Evolutionary conservation across 495 filamentous ascomycete genomes (phyloP).

Genomic region (Penicillium cataractarum): DNA sequence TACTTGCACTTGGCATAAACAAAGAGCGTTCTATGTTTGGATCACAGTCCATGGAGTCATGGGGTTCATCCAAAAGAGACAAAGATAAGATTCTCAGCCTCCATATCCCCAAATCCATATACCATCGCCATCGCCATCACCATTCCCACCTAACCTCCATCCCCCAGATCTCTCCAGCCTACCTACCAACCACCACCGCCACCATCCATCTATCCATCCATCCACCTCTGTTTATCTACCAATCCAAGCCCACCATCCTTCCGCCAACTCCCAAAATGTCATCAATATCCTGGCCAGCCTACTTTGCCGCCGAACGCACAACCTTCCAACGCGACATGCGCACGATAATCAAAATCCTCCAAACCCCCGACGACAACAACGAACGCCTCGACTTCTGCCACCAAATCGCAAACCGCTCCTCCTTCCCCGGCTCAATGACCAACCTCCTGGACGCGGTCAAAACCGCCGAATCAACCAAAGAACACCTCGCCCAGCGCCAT

Average conservation of each 20-base stretch:
- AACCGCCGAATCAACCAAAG: background rate
- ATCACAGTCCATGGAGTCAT: background rate
- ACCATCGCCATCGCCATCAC: no score
- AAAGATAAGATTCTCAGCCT: background rate
- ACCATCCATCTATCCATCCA: no score
- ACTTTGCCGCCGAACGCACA: slow-evolving; percentile 2
- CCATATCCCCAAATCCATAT: no score
- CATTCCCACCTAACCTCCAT: no score
- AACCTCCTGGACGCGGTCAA: background rate
- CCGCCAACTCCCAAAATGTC: background rate
- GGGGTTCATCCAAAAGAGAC: background rate
- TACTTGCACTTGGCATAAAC: background rate
- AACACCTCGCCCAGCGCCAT: background rate
- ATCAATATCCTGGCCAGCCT: background rate
- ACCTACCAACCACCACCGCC: no score
- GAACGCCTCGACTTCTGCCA: background rate
- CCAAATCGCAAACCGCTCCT: background rate
- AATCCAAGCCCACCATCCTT: background rate
- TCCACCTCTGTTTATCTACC: no score
- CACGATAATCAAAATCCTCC: background rate
- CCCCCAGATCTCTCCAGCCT: no score
- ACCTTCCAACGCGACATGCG: slow-evolving; percentile 3
- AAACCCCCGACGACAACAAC: background rate
- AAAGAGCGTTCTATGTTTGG: background rate
- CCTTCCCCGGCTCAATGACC: background rate